Percentiles rank a stretch among this genome's conserved stretches.
These are phyloP conservation scores for Exophiala sideris DNA, from an alignment of 2,329 filamentous ascomycete genomes.

Conservation along the genomic window DNA sequence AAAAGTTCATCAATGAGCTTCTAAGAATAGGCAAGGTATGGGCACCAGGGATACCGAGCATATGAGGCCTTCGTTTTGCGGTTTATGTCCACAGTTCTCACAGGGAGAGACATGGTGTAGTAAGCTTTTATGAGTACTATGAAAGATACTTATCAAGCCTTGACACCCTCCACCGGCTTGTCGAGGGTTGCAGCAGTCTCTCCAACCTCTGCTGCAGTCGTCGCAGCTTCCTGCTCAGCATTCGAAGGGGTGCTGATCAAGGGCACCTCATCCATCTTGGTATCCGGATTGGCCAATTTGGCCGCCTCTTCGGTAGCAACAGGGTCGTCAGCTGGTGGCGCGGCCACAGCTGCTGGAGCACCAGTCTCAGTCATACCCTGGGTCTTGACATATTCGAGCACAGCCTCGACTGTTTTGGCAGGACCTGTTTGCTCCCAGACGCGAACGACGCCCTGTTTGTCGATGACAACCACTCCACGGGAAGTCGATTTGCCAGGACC, in stretches of 20 bases:
- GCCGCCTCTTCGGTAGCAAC: slow-evolving; percentile 17
- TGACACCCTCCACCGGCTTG: slow-evolving; percentile 4
- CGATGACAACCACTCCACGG: slow-evolving; percentile 82
- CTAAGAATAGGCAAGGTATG: slow-evolving; percentile 80
- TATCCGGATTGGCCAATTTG: slow-evolving; percentile 18
- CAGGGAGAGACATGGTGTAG: neutral
- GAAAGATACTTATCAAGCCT: neutral
- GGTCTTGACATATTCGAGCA: slow-evolving; percentile 57
- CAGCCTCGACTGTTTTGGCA: slow-evolving; percentile 70
- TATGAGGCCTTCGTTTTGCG: slow-evolving; percentile 12
- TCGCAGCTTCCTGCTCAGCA: slow-evolving; percentile 22
- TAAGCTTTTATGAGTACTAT: neutral
- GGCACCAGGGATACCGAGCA: slow-evolving; percentile 63
- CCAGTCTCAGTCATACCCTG: slow-evolving; percentile 16
- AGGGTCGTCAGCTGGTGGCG: slow-evolving; percentile 14
- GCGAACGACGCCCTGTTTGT: slow-evolving; percentile 77
- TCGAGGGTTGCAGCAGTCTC: slow-evolving; percentile 25
- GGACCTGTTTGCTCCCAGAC: slow-evolving; percentile 73
- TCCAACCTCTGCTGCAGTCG: slow-evolving; percentile 25
- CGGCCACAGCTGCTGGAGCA: slow-evolving; percentile 11
- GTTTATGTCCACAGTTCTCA: neutral
- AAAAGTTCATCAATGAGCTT: slow-evolving; percentile 76
- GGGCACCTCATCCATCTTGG: slow-evolving; percentile 26
- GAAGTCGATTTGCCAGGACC: slow-evolving; percentile 61
- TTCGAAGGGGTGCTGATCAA: slow-evolving; percentile 18